Evolutionary conservation across 768 basidiomycete genomes (phyloP), one percentile per base, ranked within the genome.

Genomic region (Russula lepida): DNA sequence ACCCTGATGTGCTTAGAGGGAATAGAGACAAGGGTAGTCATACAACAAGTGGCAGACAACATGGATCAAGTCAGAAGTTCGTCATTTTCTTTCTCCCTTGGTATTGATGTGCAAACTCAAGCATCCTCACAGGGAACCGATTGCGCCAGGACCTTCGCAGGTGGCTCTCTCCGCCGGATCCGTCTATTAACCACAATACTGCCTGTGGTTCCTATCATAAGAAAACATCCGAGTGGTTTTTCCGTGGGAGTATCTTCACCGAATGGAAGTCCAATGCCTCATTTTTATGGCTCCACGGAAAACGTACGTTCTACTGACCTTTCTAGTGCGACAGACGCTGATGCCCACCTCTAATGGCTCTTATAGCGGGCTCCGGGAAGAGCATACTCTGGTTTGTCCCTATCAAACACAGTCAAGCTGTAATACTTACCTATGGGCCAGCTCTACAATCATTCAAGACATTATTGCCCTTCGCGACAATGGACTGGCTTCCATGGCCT

Each of bases 281-380:
- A 2, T 21, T 59, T 4, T 21, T 52, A 6, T 59, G 50, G 50
- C 27, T 59, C 15, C 50, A 52, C 12, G 58, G 58, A 35, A 53
- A 53, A 25, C 37, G 58, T 59, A 17, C 2, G 58, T 28, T 12
- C 11, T 3, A 32, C 28, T 28, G 19, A 27, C 19, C 37, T 19
- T 30, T 43, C 9, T 3, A 1, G 21, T 7, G 19, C 17, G 21
- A 33, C 28, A 9, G 3, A 3, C 4, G 19, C n/a, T 50, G 32
- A 15, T 8, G 4, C 7, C n/a, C 2, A 17, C 21, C 4, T 9
- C 21, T n/a, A n/a, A n/a, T n/a, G n/a, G n/a, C n/a, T n/a, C n/a
- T n/a, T n/a, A n/a, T 32, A 56, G 58, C 49, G 6, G 58, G 58
- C 4, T 53, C 58, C 15, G 58, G 58, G 7, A 59, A 59, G 49